phyloP scores from a whole-genome alignment of 257 asterid species.

The Osmanthus fragrans region DNA sequence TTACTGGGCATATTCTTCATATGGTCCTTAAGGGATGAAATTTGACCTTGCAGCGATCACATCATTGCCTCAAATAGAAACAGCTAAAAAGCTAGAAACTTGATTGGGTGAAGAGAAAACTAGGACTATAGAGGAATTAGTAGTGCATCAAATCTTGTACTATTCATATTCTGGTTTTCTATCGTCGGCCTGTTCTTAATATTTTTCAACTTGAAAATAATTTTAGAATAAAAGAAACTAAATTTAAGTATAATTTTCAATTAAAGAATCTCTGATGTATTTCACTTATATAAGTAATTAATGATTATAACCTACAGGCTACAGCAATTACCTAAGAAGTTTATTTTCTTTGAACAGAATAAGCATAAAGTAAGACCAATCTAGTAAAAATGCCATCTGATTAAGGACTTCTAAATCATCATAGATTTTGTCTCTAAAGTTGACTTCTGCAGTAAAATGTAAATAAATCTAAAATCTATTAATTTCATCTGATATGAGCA shows the following conservation, averaged over 20 bases:
- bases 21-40: neutral
- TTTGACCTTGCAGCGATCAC: neutral
- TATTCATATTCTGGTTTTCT: neutral
- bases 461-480: slow-evolving; percentile 5
- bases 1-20: neutral
- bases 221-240: neutral
- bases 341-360: neutral
- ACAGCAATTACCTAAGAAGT: neutral
- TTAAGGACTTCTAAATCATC: slow-evolving; percentile 12
- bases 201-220: neutral
- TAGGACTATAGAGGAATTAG: neutral
- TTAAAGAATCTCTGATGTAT: neutral
- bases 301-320: neutral
- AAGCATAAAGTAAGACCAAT: neutral
- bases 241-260: neutral
- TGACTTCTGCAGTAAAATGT: slow-evolving; percentile 1
- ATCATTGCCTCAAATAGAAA: neutral
- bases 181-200: neutral
- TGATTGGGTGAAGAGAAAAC: neutral
- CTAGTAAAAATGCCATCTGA: slow-evolving; percentile 3
- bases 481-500: neutral
- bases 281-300: neutral
- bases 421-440: slow-evolving; percentile 3
- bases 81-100: neutral
- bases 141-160: neutral